Percentiles rank a stretch among this genome's conserved stretches.
These are phyloP conservation scores for Gossypium bickii DNA, from an alignment of 345 rosid genomes.

Conservation along the genomic window DNA sequence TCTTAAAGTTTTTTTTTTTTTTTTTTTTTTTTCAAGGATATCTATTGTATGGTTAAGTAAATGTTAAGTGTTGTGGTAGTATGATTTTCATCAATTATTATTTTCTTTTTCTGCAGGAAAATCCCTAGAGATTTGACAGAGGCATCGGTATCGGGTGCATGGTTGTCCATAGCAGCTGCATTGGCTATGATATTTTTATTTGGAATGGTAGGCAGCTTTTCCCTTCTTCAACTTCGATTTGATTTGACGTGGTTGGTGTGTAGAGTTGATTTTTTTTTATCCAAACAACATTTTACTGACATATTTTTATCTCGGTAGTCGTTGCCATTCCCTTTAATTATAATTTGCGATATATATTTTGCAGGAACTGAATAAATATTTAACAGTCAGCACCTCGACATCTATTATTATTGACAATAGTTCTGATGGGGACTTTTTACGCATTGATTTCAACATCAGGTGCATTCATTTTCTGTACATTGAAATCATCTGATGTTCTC, in stretches of 20 bases:
- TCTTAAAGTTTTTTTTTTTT: not conserved
- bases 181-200: slow-evolving; percentile 79
- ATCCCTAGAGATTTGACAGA: slow-evolving; percentile 98
- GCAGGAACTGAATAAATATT: slow-evolving; percentile 82
- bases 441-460: slow-evolving; percentile 92
- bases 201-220: slow-evolving; percentile 72
- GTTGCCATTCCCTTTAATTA: not conserved
- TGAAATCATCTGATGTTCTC: not conserved
- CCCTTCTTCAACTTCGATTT: not conserved
- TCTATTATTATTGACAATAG: slow-evolving; percentile 84
- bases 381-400: slow-evolving; percentile 72
- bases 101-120: slow-evolving; percentile 56
- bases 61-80: not conserved
- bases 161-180: slow-evolving; percentile 85
- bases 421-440: slow-evolving; percentile 84
- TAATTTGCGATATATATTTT: slow-evolving; percentile 19
- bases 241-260: not conserved
- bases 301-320: not conserved
- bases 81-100: not conserved
- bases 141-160: slow-evolving; percentile 93
- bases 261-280: not conserved
- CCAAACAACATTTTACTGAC: not conserved
- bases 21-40: not conserved
- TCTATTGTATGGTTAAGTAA: not conserved
- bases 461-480: slow-evolving; percentile 18